These are phyloP conservation scores for Nidula microcarpa DNA, from an alignment of 768 basidiomycete species.

Conservation along the genomic window DNA sequence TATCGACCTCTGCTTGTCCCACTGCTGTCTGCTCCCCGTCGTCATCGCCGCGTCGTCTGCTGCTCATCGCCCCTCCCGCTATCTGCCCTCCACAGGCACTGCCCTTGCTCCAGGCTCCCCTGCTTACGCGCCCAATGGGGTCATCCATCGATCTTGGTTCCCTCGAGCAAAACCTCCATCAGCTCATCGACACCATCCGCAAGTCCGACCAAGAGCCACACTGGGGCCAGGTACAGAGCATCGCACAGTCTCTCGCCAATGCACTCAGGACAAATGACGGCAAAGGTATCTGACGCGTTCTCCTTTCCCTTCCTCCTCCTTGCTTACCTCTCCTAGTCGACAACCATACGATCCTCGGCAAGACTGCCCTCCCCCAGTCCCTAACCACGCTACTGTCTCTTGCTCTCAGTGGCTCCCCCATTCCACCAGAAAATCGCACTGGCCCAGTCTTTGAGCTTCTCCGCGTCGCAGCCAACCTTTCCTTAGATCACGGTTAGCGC, in stretches of 20 bases:
- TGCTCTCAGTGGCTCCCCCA: slow-evolving; percentile 46
- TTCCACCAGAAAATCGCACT: slow-evolving; percentile 42
- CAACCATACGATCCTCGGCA: slow-evolving; percentile 67
- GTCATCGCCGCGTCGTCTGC: background rate
- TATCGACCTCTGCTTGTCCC: background rate
- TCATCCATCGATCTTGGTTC: slow-evolving; percentile 25
- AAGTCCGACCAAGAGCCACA: slow-evolving; percentile 23
- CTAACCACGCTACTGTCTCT: slow-evolving; percentile 57
- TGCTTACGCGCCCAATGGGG: background rate
- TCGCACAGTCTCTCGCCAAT: slow-evolving; percentile 60
- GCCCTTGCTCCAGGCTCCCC: too few species aligned
- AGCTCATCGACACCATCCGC: slow-evolving; percentile 26
- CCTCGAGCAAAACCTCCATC: slow-evolving; percentile 29
- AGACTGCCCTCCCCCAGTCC: slow-evolving; percentile 59
- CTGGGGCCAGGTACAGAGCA: slow-evolving; percentile 52
- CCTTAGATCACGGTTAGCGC: slow-evolving; percentile 74
- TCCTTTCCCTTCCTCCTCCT: background rate
- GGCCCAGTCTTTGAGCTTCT: slow-evolving; percentile 64
- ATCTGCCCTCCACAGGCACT: background rate
- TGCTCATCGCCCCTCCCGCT: background rate
- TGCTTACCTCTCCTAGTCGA: slow-evolving; percentile 45
- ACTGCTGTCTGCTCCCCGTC: background rate
- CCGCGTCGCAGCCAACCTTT: slow-evolving; percentile 78
- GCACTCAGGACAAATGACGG: slow-evolving; percentile 54
- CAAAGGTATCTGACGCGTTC: slow-evolving; percentile 31